Base-by-base conservation (phyloP, 306 rosid species). In the Rosa multiflora region DNA sequence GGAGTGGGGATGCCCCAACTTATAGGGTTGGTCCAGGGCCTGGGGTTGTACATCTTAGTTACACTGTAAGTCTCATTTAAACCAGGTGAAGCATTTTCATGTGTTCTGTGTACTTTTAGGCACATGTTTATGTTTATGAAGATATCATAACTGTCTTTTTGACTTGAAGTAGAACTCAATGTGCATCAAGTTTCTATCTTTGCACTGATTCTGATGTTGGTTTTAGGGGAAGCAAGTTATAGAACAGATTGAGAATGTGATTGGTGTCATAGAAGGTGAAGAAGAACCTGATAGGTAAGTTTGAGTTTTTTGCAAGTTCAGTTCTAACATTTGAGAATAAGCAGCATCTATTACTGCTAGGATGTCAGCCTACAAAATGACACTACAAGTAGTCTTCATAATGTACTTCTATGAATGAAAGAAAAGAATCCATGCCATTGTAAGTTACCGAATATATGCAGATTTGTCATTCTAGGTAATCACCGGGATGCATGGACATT, bases 401-500 rank as follows among this genome's bases (percentile, higher is more conserved):
- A 4, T 74, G 15, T 26, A 56, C 15, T 59, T 46, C 0, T 7
- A 37, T 59, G 5, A 62, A 35, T 20, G 56, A 59, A 26, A 4
- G 48, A 79, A 15, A 63, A 10, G 2, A 26, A 26, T 37, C 17
- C 3, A 29, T 29, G 32, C 32, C 32, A 32, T 11, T 64, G 3
- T 44, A 62, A 20, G 69, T 79, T 83, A 70, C 73, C 26, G 78
- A 82, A 58, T 75, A 37, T 70, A 5, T 83, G 88, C 74, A 92
- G 95, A 79, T 86, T 72, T 87, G 92, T 90, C 72, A 90, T 92
- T 81, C 81, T 90, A 71, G 95, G 97, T 23, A 92, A 90, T 75
- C 97, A 88, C 83, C 88, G 95, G 70, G 95, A 90, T 79, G 93
- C 91, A 26, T 92, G 95, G 92, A 92, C 95, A 64, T 90, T 88